A percentile compares a stretch with the other conserved stretches of the same genome.
Conservation (phyloP, 495 filamentous ascomycete genomes). For the Aspergillus asperescens region DNA sequence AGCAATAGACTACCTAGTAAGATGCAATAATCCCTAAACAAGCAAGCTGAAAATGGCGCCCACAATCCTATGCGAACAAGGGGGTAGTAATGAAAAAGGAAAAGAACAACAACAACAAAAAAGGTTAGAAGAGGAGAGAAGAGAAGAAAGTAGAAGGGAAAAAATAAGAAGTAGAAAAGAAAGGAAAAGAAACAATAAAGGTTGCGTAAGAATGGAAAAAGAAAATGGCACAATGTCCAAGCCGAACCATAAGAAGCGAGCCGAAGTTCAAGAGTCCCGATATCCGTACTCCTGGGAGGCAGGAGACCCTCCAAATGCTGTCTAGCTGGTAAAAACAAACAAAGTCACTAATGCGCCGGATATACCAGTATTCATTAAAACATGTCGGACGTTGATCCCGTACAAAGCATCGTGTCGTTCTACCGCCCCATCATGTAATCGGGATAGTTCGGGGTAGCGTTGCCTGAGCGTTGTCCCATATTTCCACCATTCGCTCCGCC, state of each 20-base stretch:
- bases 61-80: constrained; percentile 34
- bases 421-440: constrained; percentile 60
- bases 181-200: too few species aligned
- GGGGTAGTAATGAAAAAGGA: constrained; percentile 16
- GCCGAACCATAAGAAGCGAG: constrained; percentile 22
- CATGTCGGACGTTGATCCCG: constrained; percentile 45
- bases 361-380: constrained; percentile 44
- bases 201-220: constrained; percentile 9
- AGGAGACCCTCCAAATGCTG: constrained; percentile 46
- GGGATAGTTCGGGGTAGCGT: constrained; percentile 46
- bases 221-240: constrained; percentile 6
- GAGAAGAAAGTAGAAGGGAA: too few species aligned
- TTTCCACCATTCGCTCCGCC: constrained; percentile 36
- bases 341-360: constrained; percentile 42
- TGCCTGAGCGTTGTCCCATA: constrained; percentile 37
- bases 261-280: constrained; percentile 25
- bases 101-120: too few species aligned
- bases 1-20: constrained; percentile 34
- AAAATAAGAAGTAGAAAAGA: constrained; percentile 13
- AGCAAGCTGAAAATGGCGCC: constrained; percentile 35
- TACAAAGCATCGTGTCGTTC: constrained; percentile 16
- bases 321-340: constrained; percentile 38
- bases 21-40: constrained; percentile 28
- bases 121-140: constrained; percentile 1
- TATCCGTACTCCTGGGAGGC: constrained; percentile 42